Conservation (phyloP, 2,329 filamentous ascomycete genomes). For the Colletotrichum limetticola region DNA sequence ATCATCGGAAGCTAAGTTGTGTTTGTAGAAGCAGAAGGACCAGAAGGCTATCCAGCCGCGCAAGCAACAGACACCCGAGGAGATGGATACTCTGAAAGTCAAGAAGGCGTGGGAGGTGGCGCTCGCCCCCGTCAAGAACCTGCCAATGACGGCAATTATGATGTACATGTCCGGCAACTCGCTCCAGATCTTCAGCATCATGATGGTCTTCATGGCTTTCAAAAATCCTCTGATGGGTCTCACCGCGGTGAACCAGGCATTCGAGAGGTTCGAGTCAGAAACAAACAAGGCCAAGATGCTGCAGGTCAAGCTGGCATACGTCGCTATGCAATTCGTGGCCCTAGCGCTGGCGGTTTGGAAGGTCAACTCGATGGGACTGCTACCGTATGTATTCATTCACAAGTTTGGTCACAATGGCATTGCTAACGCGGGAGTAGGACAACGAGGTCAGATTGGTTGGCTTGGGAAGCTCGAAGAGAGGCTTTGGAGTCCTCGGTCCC, state of each 20-base stretch:
- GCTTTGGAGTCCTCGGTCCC: constrained; percentile 74
- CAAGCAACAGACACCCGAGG: constrained; percentile 77
- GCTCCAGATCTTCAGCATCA: constrained; percentile 98
- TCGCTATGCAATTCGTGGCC: constrained; percentile 86
- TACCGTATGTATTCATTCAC: constrained; percentile 73
- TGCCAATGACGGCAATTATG: constrained; percentile 99
- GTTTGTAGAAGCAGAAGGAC: constrained; percentile 60
- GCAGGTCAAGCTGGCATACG: constrained; percentile 87
- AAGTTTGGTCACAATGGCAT: not conserved
- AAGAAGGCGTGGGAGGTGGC: constrained; percentile 99
- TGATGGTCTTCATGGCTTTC: constrained; percentile 99
- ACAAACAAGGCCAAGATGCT: constrained; percentile 79
- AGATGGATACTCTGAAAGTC: constrained; percentile 95
- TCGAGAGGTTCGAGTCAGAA: constrained; percentile 89
- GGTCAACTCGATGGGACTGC: constrained; percentile 92
- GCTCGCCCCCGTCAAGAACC: constrained; percentile 88
- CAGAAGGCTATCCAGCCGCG: constrained; percentile 60
- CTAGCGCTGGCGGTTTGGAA: constrained; percentile 94
- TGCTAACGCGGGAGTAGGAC: constrained; percentile 67
- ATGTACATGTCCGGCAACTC: constrained; percentile 99
- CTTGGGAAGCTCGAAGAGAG: constrained; percentile 85
- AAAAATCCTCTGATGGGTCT: constrained; percentile 93
- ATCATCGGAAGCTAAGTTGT: not conserved
- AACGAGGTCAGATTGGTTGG: constrained; percentile 96
- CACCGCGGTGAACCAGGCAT: constrained; percentile 85